These are phyloP conservation scores for Pichia gijzeniarum DNA, from an alignment of 805 yeast genomes.

Conservation along the genomic window DNA sequence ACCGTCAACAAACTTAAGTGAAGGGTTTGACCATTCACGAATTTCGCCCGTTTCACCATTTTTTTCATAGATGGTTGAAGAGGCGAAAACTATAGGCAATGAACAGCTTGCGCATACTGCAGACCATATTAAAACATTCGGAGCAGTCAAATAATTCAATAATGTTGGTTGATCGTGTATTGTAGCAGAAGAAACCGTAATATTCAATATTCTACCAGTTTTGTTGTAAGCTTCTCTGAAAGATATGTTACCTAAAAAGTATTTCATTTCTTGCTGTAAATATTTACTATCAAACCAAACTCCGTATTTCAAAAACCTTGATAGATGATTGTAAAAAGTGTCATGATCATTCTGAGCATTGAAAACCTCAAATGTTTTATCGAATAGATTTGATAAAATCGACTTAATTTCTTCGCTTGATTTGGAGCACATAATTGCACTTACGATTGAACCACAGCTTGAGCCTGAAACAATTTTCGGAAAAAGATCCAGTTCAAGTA, in stretches of 20 bases:
- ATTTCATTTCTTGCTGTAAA: conserved; percentile 65
- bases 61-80: conserved; percentile 80
- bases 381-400: conserved; percentile 56
- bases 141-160: conserved; percentile 73
- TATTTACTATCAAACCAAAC: conserved; percentile 80
- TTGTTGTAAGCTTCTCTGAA: conserved; percentile 92
- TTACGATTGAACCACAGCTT: conserved; percentile 93
- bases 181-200: conserved; percentile 89
- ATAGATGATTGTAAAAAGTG: conserved; percentile 44
- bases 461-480: conserved; percentile 92
- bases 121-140: conserved; percentile 77
- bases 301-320: conserved; percentile 72
- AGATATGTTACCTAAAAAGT: conserved; percentile 80
- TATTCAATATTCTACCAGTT: conserved; percentile 87
- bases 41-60: conserved; percentile 64
- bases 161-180: conserved; percentile 86
- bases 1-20: conserved; percentile 86
- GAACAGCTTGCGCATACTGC: conserved; percentile 94
- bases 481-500: conserved; percentile 64
- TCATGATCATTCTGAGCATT: conserved; percentile 45
- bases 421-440: conserved; percentile 79
- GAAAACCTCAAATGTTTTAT: conserved; percentile 46
- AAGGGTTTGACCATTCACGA: conserved; percentile 75
- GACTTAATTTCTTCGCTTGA: conserved; percentile 61
- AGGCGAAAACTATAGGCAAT: conserved; percentile 84